Base-by-base conservation (phyloP, 2,329 filamentous ascomycete species). In the Didymella keratinophila region DNA sequence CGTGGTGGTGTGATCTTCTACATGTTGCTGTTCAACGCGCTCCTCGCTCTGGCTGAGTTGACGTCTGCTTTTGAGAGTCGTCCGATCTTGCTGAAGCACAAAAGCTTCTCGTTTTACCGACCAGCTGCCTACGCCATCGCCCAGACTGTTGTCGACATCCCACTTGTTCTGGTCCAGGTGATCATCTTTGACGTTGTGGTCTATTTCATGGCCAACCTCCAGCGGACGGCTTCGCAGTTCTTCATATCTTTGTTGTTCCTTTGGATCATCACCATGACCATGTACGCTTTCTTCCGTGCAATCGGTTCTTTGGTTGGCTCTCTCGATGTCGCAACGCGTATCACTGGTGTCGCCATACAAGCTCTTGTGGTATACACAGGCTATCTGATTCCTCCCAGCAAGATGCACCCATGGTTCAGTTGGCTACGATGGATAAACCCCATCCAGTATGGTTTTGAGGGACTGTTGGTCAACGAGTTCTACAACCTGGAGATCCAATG, bases 401-500 rank as follows among this genome's bases (percentile, higher is more conserved):
- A 77, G 62, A 78, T 78, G 77, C 74, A 76, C 54, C 75, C 74
- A 0, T 78, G 76, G 76, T 78, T 78, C 37, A 69, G 65, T 5
- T 79, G 77, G 78, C 58, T 79, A 6, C 58, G 69, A 9, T 80
- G 78, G 73, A 72, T 80, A 61, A 80, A 80, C 62, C 89, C 89
- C 0, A 77, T 92, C 3, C 85, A 89, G 0, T 92, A 91, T 57
- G 87, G 82, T 0, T 92, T 91, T 56, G 87, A 91, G 63, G 84
- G 84, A 0, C 73, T 93, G 0, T 80, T 92, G 68, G 80, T 87
- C 0, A 92, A 92, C 65, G 89, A 93, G 70, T 91, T 92, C 56
- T 82, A 89, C 62, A 78, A 76, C 28, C 74, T 87, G 1, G 73
- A 82, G 1, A 80, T 89, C 27, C 69, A 82, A 56, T 89, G 87